Evolutionary conservation across 2,329 filamentous ascomycete genomes (phyloP), one percentile per base, ranked within the genome.

Genomic region (Beauveria australis): DNA sequence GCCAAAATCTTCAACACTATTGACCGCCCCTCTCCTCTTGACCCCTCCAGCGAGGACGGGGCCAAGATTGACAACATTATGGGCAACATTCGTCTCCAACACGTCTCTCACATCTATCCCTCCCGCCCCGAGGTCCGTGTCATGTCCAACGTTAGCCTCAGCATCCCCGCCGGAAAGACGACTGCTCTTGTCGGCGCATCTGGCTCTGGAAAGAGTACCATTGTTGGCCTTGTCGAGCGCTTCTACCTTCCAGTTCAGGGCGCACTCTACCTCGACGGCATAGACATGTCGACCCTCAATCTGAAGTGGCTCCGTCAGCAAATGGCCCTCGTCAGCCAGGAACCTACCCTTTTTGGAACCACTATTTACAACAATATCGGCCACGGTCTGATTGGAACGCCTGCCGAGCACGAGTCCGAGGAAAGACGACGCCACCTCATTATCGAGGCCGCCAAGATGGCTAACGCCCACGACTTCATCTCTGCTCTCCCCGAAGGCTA

Each of bases 401-500:
- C 82, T 61, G 84, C 86, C 65, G 91, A 96, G 72, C 66, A 70
- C 7, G 85, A 85, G 49, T 76, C 79, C 3, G 82, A 87, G 40
- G 88, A 92, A 55, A 83, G 84, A 68, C 85, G 91, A 61, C 81
- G 76, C 57, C 83, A 89, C 60, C 79, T 93, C 19, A 84, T 97
- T 44, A 81, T 89, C 54, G 83, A 90, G 47, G 94, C 94, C 18
- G 91, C 94, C 9, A 89, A 86, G 73, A 95, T 89, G 81, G 89
- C 94, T 16, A 97, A 97, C 67, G 93, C 93, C 1, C 92, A 97
- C 71, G 92, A 96, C 65, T 99, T 99, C 71, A 88, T 99, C 65
- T 83, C 79, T 6, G 75, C 81, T 14, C 81, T 97, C 1, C 92
- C 94, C 0, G 89, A 97, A 66, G 89, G 89, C 2, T 97, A 97